These are phyloP conservation scores for Globisporangium orthogonon DNA, from an alignment of 352 stramenopile species.

Conservation along the genomic window DNA sequence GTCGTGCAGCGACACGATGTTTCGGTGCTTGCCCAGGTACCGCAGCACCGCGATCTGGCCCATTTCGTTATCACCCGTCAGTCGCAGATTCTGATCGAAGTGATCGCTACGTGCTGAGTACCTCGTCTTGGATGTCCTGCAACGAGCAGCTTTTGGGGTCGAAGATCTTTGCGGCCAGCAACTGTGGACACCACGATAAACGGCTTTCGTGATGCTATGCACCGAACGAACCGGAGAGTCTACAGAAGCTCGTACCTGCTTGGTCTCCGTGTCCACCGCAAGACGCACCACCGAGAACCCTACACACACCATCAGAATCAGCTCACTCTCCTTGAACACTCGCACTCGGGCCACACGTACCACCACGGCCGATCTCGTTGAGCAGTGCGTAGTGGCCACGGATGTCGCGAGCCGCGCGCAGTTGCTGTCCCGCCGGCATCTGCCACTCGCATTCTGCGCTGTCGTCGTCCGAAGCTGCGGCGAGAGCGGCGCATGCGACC, in stretches of 20 bases:
- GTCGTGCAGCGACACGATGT: slow-evolving; percentile 71
- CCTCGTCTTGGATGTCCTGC: slow-evolving; percentile 56
- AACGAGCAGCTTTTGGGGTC: slow-evolving; percentile 48
- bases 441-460: background rate
- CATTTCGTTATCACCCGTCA: too few relatives aligned
- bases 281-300: slow-evolving; percentile 66
- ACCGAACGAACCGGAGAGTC: too few relatives aligned
- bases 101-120: slow-evolving; percentile 7
- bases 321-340: background rate
- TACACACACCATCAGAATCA: slow-evolving; percentile 9
- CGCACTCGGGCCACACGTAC: slow-evolving; percentile 13
- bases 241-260: slow-evolving; percentile 20
- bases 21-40: slow-evolving; percentile 44
- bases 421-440: background rate
- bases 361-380: slow-evolving; percentile 62
- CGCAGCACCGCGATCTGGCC: slow-evolving; percentile 54
- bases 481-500: background rate
- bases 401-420: background rate
- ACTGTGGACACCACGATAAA: slow-evolving; percentile 12
- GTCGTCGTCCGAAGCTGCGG: background rate
- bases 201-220: background rate
- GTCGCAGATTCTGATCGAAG: too few relatives aligned
- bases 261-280: slow-evolving; percentile 43
- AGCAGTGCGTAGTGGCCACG: slow-evolving; percentile 42
- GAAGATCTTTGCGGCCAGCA: slow-evolving; percentile 70